Percentiles rank a stretch among this genome's conserved stretches.
These are phyloP conservation scores for Lophium mytilinum DNA, from an alignment of 495 filamentous ascomycete species.

Conservation along the genomic window DNA sequence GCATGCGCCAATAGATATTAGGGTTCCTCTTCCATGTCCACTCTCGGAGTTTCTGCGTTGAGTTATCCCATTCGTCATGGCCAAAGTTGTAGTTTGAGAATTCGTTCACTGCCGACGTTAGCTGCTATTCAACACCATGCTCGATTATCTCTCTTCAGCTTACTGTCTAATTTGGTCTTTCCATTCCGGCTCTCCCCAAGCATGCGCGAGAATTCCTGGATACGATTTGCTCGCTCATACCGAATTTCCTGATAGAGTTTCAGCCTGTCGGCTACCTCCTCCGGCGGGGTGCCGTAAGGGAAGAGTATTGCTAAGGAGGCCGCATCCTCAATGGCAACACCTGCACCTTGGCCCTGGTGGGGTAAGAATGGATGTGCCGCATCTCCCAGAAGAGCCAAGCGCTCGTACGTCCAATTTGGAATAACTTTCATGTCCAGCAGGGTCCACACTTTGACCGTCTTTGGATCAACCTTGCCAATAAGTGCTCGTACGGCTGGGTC, in stretches of 20 bases:
- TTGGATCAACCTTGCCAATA: conserved; percentile 41
- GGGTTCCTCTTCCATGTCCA: conserved; percentile 38
- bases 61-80: conserved; percentile 52
- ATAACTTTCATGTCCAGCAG: conserved; percentile 51
- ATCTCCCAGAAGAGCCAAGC: conserved; percentile 51
- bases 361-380: conserved; percentile 56
- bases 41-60: conserved; percentile 42
- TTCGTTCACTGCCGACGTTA: conserved; percentile 33
- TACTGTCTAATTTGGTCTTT: conserved; percentile 28
- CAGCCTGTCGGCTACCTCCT: conserved; percentile 42
- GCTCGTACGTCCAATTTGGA: conserved; percentile 44
- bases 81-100: conserved; percentile 51
- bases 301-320: conserved; percentile 47
- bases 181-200: conserved; percentile 39
- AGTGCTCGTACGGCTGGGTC: conserved; percentile 39
- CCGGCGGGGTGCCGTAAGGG: conserved; percentile 32
- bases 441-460: conserved; percentile 49
- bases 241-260: conserved; percentile 47
- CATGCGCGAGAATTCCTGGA: conserved; percentile 47
- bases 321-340: conserved; percentile 46
- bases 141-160: neutral
- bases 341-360: conserved; percentile 34
- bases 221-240: conserved; percentile 44
- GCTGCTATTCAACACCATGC: too few species aligned
- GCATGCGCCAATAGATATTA: conserved; percentile 43